Evolutionary conservation across 73 alveolate species (phyloP).

Genomic region (Loxodes magnus): DNA sequence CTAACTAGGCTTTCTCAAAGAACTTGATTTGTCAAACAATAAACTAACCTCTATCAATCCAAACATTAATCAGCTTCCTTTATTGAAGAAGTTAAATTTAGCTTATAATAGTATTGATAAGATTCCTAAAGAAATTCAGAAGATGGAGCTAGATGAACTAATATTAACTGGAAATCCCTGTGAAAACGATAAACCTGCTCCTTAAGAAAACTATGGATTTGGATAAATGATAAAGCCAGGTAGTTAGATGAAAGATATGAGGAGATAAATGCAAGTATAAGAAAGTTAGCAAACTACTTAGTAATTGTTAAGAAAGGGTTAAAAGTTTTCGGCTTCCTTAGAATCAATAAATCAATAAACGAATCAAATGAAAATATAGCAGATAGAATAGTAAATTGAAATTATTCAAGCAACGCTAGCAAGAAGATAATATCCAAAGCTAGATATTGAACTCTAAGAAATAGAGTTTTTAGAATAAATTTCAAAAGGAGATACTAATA

Average conservation of each 20-base stretch:
- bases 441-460: slow-evolving; percentile 64
- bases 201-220: slow-evolving; percentile 23
- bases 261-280: too few species aligned
- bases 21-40: too few species aligned
- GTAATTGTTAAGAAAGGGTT: slow-evolving; percentile 13
- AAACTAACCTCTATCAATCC: too few species aligned
- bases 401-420: slow-evolving; percentile 19
- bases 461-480: slow-evolving; percentile 69
- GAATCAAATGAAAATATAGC: slow-evolving; percentile 13
- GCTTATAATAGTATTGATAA: too few species aligned
- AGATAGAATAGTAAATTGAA: slow-evolving; percentile 20
- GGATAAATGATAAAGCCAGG: slow-evolving; percentile 22
- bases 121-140: too few species aligned
- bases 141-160: too few species aligned
- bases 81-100: slow-evolving; percentile 44
- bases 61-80: too few species aligned
- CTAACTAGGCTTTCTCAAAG: too few species aligned
- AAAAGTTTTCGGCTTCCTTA: neutral
- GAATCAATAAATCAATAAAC: slow-evolving; percentile 6
- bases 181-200: neutral
- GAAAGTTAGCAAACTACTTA: slow-evolving; percentile 17
- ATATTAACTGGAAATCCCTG: slow-evolving; percentile 23
- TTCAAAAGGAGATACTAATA: slow-evolving; percentile 94
- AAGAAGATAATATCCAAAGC: slow-evolving; percentile 24
- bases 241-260: too few species aligned